Evolutionary conservation across 2,329 filamentous ascomycete species (phyloP).

Genomic region (Pestalotiopsis sp.): DNA sequence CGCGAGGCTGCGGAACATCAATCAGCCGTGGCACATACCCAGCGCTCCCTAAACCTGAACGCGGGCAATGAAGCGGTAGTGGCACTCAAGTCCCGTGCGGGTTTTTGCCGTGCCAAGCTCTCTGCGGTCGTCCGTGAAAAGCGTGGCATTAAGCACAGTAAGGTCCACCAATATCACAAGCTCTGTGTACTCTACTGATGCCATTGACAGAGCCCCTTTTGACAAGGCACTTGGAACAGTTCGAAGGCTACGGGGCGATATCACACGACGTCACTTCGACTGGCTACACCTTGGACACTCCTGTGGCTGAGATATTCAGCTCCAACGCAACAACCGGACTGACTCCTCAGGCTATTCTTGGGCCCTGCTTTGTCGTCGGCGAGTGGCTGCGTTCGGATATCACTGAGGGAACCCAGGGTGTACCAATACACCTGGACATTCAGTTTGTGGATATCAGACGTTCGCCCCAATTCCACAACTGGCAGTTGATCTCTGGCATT

Average conservation of each 20-base stretch:
- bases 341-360: conserved; percentile 31
- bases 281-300: conserved; percentile 32
- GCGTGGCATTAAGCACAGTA: conserved; percentile 30
- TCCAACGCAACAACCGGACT: conserved; percentile 30
- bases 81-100: conserved; percentile 38
- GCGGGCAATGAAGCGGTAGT: conserved; percentile 7
- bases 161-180: background rate
- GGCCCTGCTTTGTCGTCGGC: conserved; percentile 36
- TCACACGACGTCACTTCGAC: conserved; percentile 26
- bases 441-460: conserved; percentile 40
- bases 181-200: conserved; percentile 14
- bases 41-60: too few species aligned
- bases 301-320: conserved; percentile 34
- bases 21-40: too few species aligned
- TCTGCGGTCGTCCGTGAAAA: conserved; percentile 38
- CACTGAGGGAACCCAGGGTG: conserved; percentile 36
- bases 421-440: conserved; percentile 40
- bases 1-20: too few species aligned
- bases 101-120: conserved; percentile 37
- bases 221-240: conserved; percentile 27
- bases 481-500: conserved; percentile 40
- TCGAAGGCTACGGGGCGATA: conserved; percentile 26
- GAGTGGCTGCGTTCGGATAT: conserved; percentile 39
- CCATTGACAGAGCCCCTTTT: conserved; percentile 21
- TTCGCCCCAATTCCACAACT: conserved; percentile 35